Evolutionary conservation across 768 basidiomycete genomes (phyloP).

Genomic region (Chalciporus pseudorubinellus): DNA sequence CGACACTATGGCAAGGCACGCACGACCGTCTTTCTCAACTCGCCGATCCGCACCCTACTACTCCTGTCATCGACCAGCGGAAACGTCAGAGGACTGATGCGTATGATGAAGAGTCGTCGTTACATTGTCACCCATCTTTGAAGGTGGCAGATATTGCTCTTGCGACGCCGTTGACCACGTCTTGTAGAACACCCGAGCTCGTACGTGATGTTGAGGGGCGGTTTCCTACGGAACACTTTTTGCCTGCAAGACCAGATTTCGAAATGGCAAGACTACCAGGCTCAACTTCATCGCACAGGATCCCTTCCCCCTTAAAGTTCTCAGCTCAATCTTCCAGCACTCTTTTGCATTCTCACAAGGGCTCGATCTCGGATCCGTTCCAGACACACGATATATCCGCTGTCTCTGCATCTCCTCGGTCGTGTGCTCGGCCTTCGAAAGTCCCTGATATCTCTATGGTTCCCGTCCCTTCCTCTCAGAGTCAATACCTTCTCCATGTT

Average conservation of each 20-base stretch:
- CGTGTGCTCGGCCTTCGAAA: slow-evolving; percentile 1
- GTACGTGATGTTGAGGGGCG: not conserved
- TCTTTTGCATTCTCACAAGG: not conserved
- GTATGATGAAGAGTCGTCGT: not conserved
- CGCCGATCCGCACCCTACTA: slow-evolving; percentile 6
- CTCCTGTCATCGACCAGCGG: slow-evolving; percentile 4
- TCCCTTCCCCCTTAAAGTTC: not conserved
- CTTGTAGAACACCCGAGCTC: slow-evolving; percentile 3
- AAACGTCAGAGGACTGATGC: not conserved
- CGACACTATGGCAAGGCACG: not conserved
- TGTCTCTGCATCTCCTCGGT: not conserved
- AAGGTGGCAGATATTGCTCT: slow-evolving; percentile 1
- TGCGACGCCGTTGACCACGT: slow-evolving; percentile 16
- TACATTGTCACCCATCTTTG: not conserved
- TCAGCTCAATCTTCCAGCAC: not conserved
- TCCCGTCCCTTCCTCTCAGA: slow-evolving; percentile 31
- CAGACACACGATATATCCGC: not conserved
- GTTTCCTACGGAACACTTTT: slow-evolving; percentile 1
- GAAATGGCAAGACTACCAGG: not conserved
- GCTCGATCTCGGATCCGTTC: slow-evolving; percentile 1
- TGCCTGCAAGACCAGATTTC: not conserved
- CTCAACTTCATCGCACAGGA: not conserved
- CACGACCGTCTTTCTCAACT: not conserved
- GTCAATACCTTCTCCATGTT: slow-evolving; percentile 31
- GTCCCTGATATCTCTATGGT: slow-evolving; percentile 6